Evolutionary conservation across 371 early-diverging fungal species (phyloP), one percentile per base, ranked within the genome.

Genomic region (Batkoa obscura): DNA sequence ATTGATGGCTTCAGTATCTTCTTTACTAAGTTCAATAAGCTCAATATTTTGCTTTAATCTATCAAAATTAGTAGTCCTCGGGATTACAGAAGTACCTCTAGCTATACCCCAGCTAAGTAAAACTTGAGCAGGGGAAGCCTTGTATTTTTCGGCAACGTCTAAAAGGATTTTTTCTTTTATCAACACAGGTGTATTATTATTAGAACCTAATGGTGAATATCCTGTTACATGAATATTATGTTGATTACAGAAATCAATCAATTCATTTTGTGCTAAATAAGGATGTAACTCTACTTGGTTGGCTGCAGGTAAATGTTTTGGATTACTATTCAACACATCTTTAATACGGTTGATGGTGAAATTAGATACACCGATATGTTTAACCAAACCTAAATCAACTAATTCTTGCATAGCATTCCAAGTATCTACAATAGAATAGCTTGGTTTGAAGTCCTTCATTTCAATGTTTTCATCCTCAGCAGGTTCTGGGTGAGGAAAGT

Each of bases 161-260:
- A 31, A 3, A 36, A 50, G 23, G 12, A 50, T 13, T 10, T 23
- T 8, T 6, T 50, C 34, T 9, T 50, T 34, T 13, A 9, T 9
- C 34, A 50, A 13, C 12, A 32, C 13, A 58, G 56, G 39, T 8
- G 58, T 37, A 8, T 59, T 32, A 34, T 50, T 45, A 0, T 86
- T 84, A 65, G 90, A 88, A 0, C 96, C 98, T 3, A 96, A 70
- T 58, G 86, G 82, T 2, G 90, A 88, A 63, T 96, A 98, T 0
- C 89, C 94, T 57, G 88, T 81, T 3, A 90, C 72, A 10, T 63
- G 66, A 47, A 90, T 84, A 3, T 63, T 58, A 56, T 81, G 66
- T 4, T 60, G 36, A 0, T 66, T 43, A 63, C 82, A 81, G 58
- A 68, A 75, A 1, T 71, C 63, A 38, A 78, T 48, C 1, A 86